Evolutionary conservation across 2,329 filamentous ascomycete species (phyloP).

Genomic region (Pseudogymnoascus sp.): DNA sequence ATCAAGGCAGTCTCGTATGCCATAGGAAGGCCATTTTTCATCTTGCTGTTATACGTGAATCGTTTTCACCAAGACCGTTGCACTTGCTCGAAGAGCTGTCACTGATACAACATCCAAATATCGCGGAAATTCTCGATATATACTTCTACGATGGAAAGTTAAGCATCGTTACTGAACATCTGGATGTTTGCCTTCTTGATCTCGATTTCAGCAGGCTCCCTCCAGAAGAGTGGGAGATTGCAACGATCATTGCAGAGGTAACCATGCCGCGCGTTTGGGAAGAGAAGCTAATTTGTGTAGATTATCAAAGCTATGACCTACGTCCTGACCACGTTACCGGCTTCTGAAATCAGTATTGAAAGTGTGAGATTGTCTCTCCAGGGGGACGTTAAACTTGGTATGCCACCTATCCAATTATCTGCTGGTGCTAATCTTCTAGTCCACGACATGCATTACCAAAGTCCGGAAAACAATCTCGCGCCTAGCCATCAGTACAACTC

Average conservation of each 20-base stretch:
- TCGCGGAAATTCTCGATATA: constrained; percentile 15
- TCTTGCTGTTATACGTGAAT: constrained; percentile 16
- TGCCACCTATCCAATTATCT: neutral
- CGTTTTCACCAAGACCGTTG: constrained; percentile 13
- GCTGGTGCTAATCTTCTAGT: constrained; percentile 12
- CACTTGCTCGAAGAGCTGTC: constrained; percentile 15
- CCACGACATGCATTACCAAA: constrained; percentile 19
- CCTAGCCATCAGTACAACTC: too few relatives aligned
- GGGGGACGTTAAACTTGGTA: constrained; percentile 18
- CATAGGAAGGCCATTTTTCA: constrained; percentile 14
- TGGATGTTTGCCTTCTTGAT: constrained; percentile 15
- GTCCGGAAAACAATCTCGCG: neutral
- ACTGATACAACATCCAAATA: constrained; percentile 16
- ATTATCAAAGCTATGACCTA: constrained; percentile 19
- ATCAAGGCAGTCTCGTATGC: constrained; percentile 14
- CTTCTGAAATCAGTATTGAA: neutral
- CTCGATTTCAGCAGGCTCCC: constrained; percentile 15
- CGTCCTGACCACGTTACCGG: neutral
- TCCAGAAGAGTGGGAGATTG: constrained; percentile 18
- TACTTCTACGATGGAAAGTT: constrained; percentile 15
- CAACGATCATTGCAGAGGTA: constrained; percentile 17
- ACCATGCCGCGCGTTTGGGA: neutral
- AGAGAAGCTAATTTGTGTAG: neutral
- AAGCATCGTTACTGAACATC: constrained; percentile 14
- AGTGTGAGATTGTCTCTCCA: constrained; percentile 4